These are phyloP conservation scores for Alternaria arbusti DNA, from an alignment of 2,329 filamentous ascomycete genomes.

Conservation along the genomic window DNA sequence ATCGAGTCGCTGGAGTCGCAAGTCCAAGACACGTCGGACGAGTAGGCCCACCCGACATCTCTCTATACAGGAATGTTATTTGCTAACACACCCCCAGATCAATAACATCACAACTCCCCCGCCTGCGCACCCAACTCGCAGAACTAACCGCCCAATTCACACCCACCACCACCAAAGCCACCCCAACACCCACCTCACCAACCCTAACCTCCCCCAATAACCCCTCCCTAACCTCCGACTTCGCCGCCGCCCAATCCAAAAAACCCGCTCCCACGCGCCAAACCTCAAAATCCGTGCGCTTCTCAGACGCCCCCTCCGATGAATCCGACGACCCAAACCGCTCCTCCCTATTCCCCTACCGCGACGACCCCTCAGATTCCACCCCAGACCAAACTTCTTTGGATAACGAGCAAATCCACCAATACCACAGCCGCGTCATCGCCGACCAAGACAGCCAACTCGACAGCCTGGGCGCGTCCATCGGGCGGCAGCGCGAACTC, in stretches of 20 bases:
- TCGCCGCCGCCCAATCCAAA: conserved; percentile 44
- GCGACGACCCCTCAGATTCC: conserved; percentile 66
- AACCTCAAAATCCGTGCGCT: conserved; percentile 78
- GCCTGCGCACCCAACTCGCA: conserved; percentile 74
- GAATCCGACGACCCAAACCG: conserved; percentile 55
- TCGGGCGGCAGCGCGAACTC: conserved; percentile 87
- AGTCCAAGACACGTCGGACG: conserved; percentile 65
- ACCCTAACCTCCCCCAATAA: conserved; percentile 54
- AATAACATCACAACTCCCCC: conserved; percentile 64
- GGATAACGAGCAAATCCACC: conserved; percentile 84
- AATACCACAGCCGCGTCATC: conserved; percentile 80
- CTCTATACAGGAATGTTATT: neutral
- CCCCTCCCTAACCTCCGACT: conserved; percentile 47
- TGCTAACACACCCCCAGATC: conserved; percentile 24
- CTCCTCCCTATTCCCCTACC: conserved; percentile 71
- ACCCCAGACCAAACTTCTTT: conserved; percentile 63
- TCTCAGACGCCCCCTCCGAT: conserved; percentile 66
- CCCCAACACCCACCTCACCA: conserved; percentile 44
- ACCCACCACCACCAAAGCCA: conserved; percentile 54
- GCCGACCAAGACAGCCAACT: conserved; percentile 92
- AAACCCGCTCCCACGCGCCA: conserved; percentile 33
- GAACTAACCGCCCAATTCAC: conserved; percentile 83
- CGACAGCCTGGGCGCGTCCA: conserved; percentile 84
- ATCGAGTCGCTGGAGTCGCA: conserved; percentile 72
- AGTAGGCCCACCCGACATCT: conserved; percentile 43